phyloP scores from a whole-genome alignment of 768 basidiomycete species.

The Omphalotus guepiniiformis region DNA sequence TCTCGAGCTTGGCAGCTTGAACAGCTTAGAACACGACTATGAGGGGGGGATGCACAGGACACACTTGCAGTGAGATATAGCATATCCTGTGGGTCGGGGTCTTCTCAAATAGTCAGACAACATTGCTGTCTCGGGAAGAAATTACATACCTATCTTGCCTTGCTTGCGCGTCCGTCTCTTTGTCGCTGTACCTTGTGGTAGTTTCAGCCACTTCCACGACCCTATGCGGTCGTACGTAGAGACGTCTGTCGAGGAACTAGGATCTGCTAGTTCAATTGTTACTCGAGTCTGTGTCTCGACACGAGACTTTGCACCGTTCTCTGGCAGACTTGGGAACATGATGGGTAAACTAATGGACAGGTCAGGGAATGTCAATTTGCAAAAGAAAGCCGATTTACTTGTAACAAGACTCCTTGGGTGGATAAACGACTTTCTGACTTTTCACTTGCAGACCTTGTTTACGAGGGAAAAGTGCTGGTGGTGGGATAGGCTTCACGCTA shows the following conservation, averaged over 20 bases:
- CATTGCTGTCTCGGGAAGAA: constrained; percentile 12
- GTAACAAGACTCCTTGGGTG: constrained; percentile 70
- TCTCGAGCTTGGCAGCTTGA: constrained; percentile 87
- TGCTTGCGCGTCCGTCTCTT: constrained; percentile 83
- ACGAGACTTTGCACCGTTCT: constrained; percentile 80
- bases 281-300: constrained; percentile 95
- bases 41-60: constrained; percentile 77
- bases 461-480: constrained; percentile 56
- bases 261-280: constrained; percentile 71
- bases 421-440: constrained; percentile 61
- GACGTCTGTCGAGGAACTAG: constrained; percentile 57
- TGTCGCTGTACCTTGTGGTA: constrained; percentile 79
- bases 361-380: constrained; percentile 13
- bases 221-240: constrained; percentile 74
- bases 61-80: constrained; percentile 71
- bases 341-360: constrained; percentile 59
- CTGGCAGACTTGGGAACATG: constrained; percentile 79
- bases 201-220: constrained; percentile 84
- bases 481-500: constrained; percentile 56
- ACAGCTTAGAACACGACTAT: constrained; percentile 74
- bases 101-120: constrained; percentile 35
- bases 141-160: constrained; percentile 65
- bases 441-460: constrained; percentile 46
- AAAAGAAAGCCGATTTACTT: constrained; percentile 45
- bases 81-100: constrained; percentile 64